Evolutionary conservation across 129 eudicot species (phyloP), one percentile per base, ranked within the genome.

Genomic region (Smallanthus sonchifolius): DNA sequence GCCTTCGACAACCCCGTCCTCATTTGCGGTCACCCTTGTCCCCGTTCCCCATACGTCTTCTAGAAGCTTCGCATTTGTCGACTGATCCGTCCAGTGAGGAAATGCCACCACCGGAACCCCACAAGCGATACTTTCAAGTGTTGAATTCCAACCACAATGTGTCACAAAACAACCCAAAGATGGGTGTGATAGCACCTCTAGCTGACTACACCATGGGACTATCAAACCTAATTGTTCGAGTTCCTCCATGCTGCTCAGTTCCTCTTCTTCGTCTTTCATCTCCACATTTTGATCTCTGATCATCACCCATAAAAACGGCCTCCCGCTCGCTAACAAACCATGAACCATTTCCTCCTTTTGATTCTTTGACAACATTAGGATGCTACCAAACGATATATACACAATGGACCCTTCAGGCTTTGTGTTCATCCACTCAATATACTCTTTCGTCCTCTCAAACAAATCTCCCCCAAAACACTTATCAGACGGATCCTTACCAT

Each of bases 51-150:
- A 89, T 10, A 85, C 82, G 74, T 85, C 87, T 30, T 84, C 71
- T 36, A 89, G 75, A 74, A 86, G 64, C 84, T 86, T 89, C 1
- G 96, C 96, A 60, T 79, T 77, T 16, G 80, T 86, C 3, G 84
- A 67, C 45, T 89, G 96, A 44, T 89, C 96, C 1, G 89, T 82
- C 96, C 91, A 89, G 15, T 86, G 87, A 0, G 96, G 96, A 84
- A 89, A 79, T 1, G 69, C 91, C 65, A 89, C 83, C 84, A 81
- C 70, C 3, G 91, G 91, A 75, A 86, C 88, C n/a, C 91, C 95
- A 17, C 81, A 44, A 38, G 76, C 84, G 67, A 88, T 67, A 1
- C 84, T 79, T 36, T 89, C 96, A 0, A 84, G 7, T 2, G 89
- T 77, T 2, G 96, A 86, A 48, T 89, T 89, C 96, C 96, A 89